A percentile compares a stretch with the other conserved stretches of the same genome.
These are phyloP conservation scores for Cryptococcus jaspeensis DNA, from an alignment of 1,284 basidiomycete genomes.

Conservation along the genomic window DNA sequence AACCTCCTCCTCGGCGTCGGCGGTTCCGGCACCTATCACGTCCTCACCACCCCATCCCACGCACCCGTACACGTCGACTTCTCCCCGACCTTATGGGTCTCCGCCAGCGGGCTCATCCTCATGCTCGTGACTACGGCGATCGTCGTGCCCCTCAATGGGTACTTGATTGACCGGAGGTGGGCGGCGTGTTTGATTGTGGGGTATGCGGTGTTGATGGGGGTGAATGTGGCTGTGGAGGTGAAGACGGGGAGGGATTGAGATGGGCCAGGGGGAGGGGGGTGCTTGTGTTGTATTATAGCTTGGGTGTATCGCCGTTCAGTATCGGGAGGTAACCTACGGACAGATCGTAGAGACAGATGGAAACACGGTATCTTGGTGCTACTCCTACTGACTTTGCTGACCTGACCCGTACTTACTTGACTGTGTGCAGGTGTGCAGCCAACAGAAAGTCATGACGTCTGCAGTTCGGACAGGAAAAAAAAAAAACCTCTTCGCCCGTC, in stretches of 20 bases:
- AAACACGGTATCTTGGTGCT: background rate
- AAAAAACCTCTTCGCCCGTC: no score
- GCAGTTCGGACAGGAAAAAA: no score
- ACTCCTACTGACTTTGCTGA: no score
- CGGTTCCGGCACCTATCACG: conserved; percentile 48
- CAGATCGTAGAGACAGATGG: background rate
- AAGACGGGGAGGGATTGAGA: conserved; percentile 31
- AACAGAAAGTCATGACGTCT: no score
- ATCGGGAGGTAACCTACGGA: background rate
- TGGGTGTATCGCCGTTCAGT: no score
- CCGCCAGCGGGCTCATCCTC: conserved; percentile 70
- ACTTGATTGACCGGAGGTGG: conserved; percentile 74
- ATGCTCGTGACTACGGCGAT: conserved; percentile 75
- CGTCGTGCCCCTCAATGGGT: conserved; percentile 80
- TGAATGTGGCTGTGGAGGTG: conserved; percentile 73
- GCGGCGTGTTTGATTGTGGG: conserved; percentile 72
- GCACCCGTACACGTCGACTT: conserved; percentile 73
- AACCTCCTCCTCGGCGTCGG: conserved; percentile 76
- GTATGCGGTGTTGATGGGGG: conserved; percentile 69
- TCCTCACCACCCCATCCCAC: conserved; percentile 53
- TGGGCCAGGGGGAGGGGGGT: background rate
- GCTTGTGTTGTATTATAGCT: background rate
- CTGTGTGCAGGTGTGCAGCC: no score
- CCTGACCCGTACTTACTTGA: no score
- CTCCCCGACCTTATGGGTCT: conserved; percentile 79